Evolutionary conservation across 768 basidiomycete species (phyloP), one percentile per base, ranked within the genome.

Genomic region (Xerocomus potaroensis): DNA sequence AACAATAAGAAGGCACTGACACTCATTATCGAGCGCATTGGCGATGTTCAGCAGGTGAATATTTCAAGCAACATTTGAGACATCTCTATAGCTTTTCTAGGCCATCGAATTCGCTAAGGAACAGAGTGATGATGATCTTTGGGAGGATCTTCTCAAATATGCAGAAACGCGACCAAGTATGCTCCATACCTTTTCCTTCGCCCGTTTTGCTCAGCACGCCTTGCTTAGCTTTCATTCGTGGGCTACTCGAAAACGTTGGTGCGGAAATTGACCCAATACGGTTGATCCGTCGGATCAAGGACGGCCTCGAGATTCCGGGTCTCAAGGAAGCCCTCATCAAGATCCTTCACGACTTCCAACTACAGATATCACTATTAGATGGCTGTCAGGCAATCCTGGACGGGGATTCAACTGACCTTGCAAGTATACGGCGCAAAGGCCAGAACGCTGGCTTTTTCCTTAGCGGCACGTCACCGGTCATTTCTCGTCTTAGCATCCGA

Each of bases 21-120:
- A 49, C 78, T 99, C 16, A 98, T 99, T 55, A 98, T 99, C 48
- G 93, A 98, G 63, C 78, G 92, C 14, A 72, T 98, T 5, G 92
- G 87, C 0, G 94, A 98, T 59, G 96, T 98, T 0, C 78, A 92
- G 52, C 74, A 91, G 48, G 94, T 87, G 60, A 42, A 80, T 66
- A 4, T 18, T 11, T 41, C 15, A 1, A 21, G 10, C 8, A 5
- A 10, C 45, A 7, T n/a, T 16, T 12, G n/a, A 31, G 15, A 6
- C 34, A 1, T 24, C 10, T 36, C 37, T 38, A 60, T 39, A 27
- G 2, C 12, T 27, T 18, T 27, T 30, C 1, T 35, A 92, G 91
- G 92, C 95, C 3, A 98, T 99, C 58, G 95, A 97, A 48, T 99
- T 99, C 53, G 95, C 94, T 3, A 95, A 94, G 59, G 93, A 97